phyloP scores from a whole-genome alignment of 1,284 basidiomycete genomes.

The Ceratobasidium sp. region DNA sequence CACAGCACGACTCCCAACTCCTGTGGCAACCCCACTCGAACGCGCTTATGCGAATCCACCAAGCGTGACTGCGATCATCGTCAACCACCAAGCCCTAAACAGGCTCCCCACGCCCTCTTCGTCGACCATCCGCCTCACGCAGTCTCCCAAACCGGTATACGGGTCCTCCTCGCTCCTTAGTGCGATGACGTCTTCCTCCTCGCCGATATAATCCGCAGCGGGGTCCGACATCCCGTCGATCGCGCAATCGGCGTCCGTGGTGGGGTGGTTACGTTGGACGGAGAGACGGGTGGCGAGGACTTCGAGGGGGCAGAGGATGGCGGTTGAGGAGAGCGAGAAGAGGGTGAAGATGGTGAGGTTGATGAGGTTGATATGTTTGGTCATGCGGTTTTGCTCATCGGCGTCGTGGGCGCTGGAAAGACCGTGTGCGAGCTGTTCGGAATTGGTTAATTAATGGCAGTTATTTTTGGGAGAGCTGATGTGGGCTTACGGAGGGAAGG shows the following conservation, averaged over 20 bases:
- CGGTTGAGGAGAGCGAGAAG: constrained; percentile 70
- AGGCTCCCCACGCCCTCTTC: constrained; percentile 85
- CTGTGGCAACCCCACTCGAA: too few relatives aligned
- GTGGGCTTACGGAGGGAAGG: constrained; percentile 63
- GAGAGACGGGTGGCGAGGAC: constrained; percentile 85
- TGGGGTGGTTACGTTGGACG: constrained; percentile 86
- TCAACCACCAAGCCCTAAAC: constrained; percentile 91
- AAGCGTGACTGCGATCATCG: constrained; percentile 73
- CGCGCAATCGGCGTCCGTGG: constrained; percentile 61
- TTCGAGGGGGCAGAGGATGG: constrained; percentile 82
- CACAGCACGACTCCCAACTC: too few relatives aligned
- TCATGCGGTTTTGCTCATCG: constrained; percentile 36
- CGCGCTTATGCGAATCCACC: constrained; percentile 72
- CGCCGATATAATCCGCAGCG: constrained; percentile 78
- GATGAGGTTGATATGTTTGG: constrained; percentile 48
- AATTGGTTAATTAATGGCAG: neutral
- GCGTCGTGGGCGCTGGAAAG: constrained; percentile 44
- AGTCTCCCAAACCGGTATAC: constrained; percentile 84
- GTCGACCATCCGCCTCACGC: constrained; percentile 81
- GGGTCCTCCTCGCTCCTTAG: constrained; percentile 84
- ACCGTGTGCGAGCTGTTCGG: constrained; percentile 39
- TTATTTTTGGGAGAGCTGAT: neutral
- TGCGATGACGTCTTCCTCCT: constrained; percentile 90
- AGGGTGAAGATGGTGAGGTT: constrained; percentile 73
- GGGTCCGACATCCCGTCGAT: constrained; percentile 33